A percentile compares a stretch with the other conserved stretches of the same genome.
Evolutionary conservation across 169 alveolate genomes (phyloP).

Genomic region (Plasmodium coatneyi): DNA sequence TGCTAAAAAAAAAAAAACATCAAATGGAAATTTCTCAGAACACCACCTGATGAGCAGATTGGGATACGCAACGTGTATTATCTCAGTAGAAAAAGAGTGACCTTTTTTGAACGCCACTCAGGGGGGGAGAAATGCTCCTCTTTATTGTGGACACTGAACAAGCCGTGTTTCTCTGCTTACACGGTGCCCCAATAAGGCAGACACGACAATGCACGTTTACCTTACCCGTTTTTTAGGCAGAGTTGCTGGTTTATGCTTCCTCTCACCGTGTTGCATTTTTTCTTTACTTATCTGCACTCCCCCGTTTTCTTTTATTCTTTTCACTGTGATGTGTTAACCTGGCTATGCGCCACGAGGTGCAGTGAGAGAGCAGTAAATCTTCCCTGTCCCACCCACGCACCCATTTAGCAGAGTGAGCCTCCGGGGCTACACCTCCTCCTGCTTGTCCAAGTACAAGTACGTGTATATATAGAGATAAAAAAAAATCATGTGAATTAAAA

Average conservation of each 20-base stretch:
- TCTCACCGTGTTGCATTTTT: background rate
- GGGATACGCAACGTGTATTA: background rate
- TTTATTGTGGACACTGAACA: background rate
- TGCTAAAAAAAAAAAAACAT: background rate
- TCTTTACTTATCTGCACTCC: background rate
- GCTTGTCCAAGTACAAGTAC: slow-evolving; percentile 20
- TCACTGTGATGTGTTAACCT: background rate
- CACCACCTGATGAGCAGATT: background rate
- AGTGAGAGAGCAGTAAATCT: background rate
- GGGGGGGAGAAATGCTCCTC: background rate
- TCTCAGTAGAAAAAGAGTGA: background rate
- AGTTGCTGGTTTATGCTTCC: background rate
- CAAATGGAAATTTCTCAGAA: background rate
- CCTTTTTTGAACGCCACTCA: no score
- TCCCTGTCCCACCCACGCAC: background rate
- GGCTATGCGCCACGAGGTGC: background rate
- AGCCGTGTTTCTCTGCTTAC: background rate
- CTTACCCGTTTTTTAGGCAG: background rate
- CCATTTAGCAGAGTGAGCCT: background rate
- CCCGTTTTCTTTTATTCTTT: no score
- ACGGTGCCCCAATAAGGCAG: background rate
- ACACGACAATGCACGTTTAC: background rate
- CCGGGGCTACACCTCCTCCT: background rate
- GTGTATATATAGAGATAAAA: slow-evolving; percentile 40
- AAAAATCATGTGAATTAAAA: slow-evolving; percentile 45